Evolutionary conservation across 1,284 basidiomycete species (phyloP).

Genomic region (Ustilago xerochloae): DNA sequence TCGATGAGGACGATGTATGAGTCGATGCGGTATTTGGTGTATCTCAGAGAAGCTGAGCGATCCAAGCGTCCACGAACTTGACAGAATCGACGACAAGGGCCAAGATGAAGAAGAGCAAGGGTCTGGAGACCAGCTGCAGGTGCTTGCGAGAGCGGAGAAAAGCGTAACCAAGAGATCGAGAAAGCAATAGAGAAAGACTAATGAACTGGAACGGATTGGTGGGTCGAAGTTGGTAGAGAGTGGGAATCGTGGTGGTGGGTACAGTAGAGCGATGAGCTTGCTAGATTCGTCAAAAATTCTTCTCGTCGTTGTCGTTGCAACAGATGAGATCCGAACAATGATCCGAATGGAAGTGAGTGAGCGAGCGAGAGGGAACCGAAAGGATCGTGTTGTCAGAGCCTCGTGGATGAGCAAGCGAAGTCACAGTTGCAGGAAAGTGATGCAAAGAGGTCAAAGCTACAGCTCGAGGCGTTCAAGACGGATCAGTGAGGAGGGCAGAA

Average conservation of each 20-base stretch:
- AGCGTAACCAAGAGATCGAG: too few relatives aligned
- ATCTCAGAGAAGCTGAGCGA: too few relatives aligned
- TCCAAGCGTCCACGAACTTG: background rate
- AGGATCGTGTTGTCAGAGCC: background rate
- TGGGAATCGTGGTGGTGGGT: background rate
- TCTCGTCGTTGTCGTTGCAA: background rate
- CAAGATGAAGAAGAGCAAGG: background rate
- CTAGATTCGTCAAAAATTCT: background rate
- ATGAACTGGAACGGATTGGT: background rate
- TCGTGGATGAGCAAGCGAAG: constrained; percentile 8
- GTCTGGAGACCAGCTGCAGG: constrained; percentile 3
- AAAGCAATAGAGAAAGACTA: too few relatives aligned
- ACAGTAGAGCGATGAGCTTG: background rate
- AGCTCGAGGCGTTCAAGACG: background rate
- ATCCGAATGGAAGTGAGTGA: background rate
- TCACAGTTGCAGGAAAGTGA: constrained; percentile 3
- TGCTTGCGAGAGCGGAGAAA: background rate
- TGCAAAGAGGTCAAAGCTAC: background rate
- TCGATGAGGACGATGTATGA: constrained; percentile 2
- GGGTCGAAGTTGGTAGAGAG: background rate
- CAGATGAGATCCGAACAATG: constrained; percentile 5
- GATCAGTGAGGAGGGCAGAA: background rate
- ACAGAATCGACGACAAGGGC: background rate
- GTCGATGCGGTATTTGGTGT: background rate
- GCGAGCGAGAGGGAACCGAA: background rate